Base-by-base conservation (phyloP, 768 basidiomycete genomes). In the Boletus subcaerulescens region DNA sequence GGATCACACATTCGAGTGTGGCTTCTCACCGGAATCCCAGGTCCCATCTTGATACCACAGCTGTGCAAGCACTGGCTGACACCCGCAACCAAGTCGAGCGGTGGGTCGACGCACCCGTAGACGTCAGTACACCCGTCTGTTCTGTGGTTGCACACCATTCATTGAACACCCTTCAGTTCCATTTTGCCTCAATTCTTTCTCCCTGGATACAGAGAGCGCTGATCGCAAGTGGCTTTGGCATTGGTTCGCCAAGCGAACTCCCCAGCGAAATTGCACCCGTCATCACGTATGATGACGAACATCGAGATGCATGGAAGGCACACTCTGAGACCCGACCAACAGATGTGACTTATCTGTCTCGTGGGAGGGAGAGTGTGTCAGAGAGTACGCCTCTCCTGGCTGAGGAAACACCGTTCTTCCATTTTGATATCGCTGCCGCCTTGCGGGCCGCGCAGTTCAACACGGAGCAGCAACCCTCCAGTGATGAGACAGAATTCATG, bases 161-260 rank as follows among this genome's bases (percentile, higher is more conserved):
- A 46, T 46, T 29, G 56, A 60, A 35, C 48, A 22, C 44, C 18
- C 64, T 76, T 33, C 68, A 93, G 81, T 98, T 97, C 80, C 96
- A 98, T 75, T 99, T 99, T 68, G 88, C 92, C 5, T 84, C 89
- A 32, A 78, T 98, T 36, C 82, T 95, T 51, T 93, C 92, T 2
- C 93, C 93, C 0, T 99, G 95, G 96, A 91, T 93, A 55, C 84
- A 89, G 51, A 87, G 95, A 47, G 91, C 91, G 6, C 79, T 95
- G 33, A 74, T 93, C 44, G 92, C 94, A 4, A 95, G 89, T 55
- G 93, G 93, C 3, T 98, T 98, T 67, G 96, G 96, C 9, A 78
- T 79, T 20, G 89, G 91, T 17, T 67, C 69, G 14, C 67, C 77
- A 3, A 56, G 73, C 7, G 70, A 66, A 18, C 58, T 71, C 0